Evolutionary conservation across 208 protist species (phyloP).

Genomic region (Trypanosoma avium): DNA sequence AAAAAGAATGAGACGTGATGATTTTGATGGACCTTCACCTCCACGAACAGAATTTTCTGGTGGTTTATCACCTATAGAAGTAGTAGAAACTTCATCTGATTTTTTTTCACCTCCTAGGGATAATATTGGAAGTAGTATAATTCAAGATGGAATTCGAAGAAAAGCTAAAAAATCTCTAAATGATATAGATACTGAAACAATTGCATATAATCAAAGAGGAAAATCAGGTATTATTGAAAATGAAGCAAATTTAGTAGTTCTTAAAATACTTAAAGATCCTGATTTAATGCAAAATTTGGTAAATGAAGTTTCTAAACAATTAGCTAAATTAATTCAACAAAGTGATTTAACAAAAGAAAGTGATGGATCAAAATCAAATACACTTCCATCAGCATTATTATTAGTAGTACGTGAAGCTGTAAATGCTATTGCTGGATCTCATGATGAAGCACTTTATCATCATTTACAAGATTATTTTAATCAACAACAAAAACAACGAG

Average conservation of each 20-base stretch:
- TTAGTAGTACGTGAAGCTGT: conserved; percentile 16
- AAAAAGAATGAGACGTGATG: not conserved
- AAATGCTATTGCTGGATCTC: conserved; percentile 10
- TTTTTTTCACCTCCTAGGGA: conserved; percentile 17
- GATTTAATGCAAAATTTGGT: conserved; percentile 10
- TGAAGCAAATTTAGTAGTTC: not conserved
- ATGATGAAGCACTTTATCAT: conserved; percentile 9
- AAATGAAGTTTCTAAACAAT: conserved; percentile 12
- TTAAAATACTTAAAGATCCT: conserved; percentile 1
- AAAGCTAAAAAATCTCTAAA: no score
- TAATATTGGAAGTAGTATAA: not conserved
- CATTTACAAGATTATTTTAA: conserved; percentile 8
- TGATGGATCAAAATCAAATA: not conserved
- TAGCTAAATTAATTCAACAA: conserved; percentile 19
- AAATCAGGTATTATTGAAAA: no score
- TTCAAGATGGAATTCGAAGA: not conserved
- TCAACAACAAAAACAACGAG: conserved; percentile 1
- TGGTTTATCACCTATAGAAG: conserved; percentile 17
- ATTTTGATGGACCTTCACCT: conserved; percentile 1
- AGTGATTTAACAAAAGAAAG: not conserved
- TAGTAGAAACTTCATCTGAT: conserved; percentile 4
- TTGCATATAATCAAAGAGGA: no score
- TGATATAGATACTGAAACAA: no score
- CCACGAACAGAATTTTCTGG: conserved; percentile 3
- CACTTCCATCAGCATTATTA: conserved; percentile 23